phyloP scores from a whole-genome alignment of 176 grass and related monocot genomes.

The Oropetium thomaeum region DNA sequence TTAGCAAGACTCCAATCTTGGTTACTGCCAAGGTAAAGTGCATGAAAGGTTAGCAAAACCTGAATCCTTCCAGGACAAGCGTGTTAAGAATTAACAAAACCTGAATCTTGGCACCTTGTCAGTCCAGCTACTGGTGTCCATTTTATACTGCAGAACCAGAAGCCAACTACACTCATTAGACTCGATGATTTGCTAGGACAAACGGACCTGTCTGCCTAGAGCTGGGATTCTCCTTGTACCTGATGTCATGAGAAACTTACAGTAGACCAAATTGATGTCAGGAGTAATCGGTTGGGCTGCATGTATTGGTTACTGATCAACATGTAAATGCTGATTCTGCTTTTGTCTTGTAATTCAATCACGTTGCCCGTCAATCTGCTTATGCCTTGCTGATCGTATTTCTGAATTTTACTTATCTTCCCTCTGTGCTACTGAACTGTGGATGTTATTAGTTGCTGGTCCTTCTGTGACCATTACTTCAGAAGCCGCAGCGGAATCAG shows the following conservation, averaged over 20 bases:
- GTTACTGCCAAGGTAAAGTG: slow-evolving; percentile 47
- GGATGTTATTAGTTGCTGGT: background rate
- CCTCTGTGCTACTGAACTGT: background rate
- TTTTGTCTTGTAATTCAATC: slow-evolving; percentile 38
- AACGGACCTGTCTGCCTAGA: slow-evolving; percentile 26
- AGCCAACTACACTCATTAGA: slow-evolving; percentile 8
- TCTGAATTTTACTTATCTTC: background rate
- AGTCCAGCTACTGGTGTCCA: slow-evolving; percentile 38
- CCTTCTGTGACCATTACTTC: too few relatives aligned
- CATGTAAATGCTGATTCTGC: slow-evolving; percentile 50
- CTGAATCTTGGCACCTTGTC: background rate
- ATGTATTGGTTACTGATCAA: slow-evolving; percentile 29
- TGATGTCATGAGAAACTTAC: slow-evolving; percentile 34
- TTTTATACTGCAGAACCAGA: slow-evolving; percentile 52
- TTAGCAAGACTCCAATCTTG: slow-evolving; percentile 27
- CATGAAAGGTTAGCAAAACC: slow-evolving; percentile 36
- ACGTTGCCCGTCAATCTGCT: background rate
- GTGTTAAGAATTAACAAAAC: slow-evolving; percentile 33
- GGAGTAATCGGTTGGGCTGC: slow-evolving; percentile 15
- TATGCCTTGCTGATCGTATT: background rate
- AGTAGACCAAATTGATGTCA: slow-evolving; percentile 15
- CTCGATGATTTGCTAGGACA: slow-evolving; percentile 16
- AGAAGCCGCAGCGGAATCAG: too few relatives aligned
- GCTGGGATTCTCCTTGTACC: slow-evolving; percentile 35
- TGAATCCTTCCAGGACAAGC: slow-evolving; percentile 43